Evolutionary conservation across 805 yeast genomes (phyloP).

Genomic region (Zygosaccharomyces rouxii): DNA sequence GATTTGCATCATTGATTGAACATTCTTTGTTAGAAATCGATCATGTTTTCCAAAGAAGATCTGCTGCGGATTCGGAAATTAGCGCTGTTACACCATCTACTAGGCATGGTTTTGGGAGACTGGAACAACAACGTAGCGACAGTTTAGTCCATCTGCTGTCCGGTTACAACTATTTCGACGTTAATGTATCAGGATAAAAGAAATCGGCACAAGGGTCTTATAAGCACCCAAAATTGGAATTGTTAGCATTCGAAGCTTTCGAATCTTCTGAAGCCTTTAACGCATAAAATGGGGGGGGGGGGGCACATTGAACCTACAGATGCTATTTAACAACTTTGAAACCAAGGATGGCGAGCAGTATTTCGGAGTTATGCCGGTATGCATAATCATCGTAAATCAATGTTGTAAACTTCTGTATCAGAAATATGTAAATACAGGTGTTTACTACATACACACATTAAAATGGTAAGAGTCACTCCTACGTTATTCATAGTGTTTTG

Average conservation of each 20-base stretch:
- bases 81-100: neutral
- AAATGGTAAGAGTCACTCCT: too few species aligned
- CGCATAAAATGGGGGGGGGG: too few species aligned
- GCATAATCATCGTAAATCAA: neutral
- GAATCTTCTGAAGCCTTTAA: too few species aligned
- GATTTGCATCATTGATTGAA: conserved; percentile 67
- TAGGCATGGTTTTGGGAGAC: neutral
- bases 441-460: too few species aligned
- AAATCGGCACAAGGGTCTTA: too few species aligned
- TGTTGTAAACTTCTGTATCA: neutral
- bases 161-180: conserved; percentile 83
- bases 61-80: conserved; percentile 4
- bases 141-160: conserved; percentile 50
- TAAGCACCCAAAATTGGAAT: too few species aligned
- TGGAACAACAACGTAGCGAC: conserved; percentile 28
- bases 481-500: too few species aligned
- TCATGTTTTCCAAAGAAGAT: conserved; percentile 41
- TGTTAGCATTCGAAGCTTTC: too few species aligned
- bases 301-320: too few species aligned
- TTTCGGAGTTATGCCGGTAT: conserved; percentile 2
- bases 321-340: neutral
- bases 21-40: conserved; percentile 57
- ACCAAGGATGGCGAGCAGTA: neutral
- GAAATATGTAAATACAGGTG: too few species aligned
- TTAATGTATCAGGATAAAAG: conserved; percentile 26